These are phyloP conservation scores for Fragaria nilgerrensis DNA, from an alignment of 306 rosid genomes.

Conservation along the genomic window DNA sequence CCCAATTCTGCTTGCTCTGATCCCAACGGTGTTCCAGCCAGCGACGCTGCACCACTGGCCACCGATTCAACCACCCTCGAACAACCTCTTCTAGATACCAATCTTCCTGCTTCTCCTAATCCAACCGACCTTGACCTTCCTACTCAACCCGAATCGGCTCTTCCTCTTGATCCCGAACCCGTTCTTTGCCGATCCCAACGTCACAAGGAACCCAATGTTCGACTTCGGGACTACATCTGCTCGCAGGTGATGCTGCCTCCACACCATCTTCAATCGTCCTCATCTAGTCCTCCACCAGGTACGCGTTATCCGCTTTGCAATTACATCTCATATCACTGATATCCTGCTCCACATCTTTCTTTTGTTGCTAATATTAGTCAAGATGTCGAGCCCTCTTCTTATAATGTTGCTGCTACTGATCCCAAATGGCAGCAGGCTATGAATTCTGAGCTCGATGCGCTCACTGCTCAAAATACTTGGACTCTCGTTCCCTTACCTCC, in stretches of 20 bases:
- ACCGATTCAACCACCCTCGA: too few species aligned
- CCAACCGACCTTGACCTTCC: too few species aligned
- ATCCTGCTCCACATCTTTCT: neutral
- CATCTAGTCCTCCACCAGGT: neutral
- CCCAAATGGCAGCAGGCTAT: neutral
- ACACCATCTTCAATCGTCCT: neutral
- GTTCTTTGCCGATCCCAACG: too few species aligned
- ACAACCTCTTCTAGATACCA: too few species aligned
- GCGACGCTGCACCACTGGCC: too few species aligned
- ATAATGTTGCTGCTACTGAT: neutral
- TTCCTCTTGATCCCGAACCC: too few species aligned
- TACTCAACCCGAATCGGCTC: too few species aligned
- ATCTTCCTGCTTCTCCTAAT: too few species aligned
- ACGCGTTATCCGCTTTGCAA: neutral
- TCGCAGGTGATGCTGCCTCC: neutral
- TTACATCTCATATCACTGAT: neutral
- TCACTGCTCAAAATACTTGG: neutral
- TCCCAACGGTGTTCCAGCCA: too few species aligned
- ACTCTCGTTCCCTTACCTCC: neutral
- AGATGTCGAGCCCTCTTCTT: neutral
- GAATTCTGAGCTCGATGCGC: neutral
- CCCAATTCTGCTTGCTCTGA: too few species aligned
- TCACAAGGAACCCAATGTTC: too few species aligned
- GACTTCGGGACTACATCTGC: neutral
- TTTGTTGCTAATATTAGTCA: neutral